Conservation (phyloP, 345 rosid genomes). For the Boechera divaricarpa region DNA sequence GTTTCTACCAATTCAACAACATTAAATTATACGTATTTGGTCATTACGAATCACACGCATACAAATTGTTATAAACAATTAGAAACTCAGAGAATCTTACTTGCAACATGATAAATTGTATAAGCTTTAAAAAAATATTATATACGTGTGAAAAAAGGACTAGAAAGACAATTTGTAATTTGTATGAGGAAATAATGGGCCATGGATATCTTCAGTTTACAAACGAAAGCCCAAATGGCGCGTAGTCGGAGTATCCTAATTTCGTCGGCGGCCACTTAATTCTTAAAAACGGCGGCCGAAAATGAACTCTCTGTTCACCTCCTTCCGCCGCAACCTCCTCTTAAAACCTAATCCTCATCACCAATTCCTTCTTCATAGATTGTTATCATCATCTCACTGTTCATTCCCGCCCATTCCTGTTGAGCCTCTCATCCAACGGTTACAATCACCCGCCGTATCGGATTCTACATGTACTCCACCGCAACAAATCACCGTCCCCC, state of each 20-base stretch:
- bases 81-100: no score
- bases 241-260: background rate
- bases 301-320: constrained; percentile 48
- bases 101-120: background rate
- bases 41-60: background rate
- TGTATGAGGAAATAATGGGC: background rate
- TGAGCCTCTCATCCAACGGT: constrained; percentile 51
- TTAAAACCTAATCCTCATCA: constrained; percentile 38
- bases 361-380: constrained; percentile 29
- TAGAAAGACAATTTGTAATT: background rate
- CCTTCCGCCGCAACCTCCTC: constrained; percentile 33
- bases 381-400: constrained; percentile 41
- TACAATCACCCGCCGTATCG: constrained; percentile 36
- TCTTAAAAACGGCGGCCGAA: constrained; percentile 25
- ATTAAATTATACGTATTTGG: background rate
- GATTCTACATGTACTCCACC: constrained; percentile 34
- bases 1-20: background rate
- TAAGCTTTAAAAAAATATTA: background rate
- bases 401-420: constrained; percentile 46
- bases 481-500: constrained; percentile 27
- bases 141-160: background rate
- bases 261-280: constrained; percentile 23
- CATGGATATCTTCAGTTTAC: background rate
- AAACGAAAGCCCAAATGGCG: constrained; percentile 25
- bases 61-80: background rate